Base-by-base conservation (phyloP, 139 green algal species). In the Haematococcus lacustris region DNA sequence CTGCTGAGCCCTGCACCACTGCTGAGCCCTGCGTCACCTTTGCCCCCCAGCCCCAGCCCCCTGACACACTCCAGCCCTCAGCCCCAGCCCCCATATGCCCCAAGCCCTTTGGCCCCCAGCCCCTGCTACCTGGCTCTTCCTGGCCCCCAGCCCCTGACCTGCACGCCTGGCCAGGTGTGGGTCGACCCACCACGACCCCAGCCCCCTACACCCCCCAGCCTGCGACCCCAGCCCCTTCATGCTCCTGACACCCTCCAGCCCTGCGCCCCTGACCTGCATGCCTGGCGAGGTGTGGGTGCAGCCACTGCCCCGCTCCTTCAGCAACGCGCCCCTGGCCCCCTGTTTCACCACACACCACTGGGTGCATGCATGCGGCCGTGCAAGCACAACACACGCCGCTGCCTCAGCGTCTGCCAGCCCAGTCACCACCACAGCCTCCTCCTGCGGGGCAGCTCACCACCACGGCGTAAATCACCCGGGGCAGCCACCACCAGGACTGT, bases 341-440 rank as follows among this genome's bases (percentile, higher is more conserved):
- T 83, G 74, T 87, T 98, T 98, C 51, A 98, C 82, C 13, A 95
- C 79, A 40, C 79, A 87, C 90, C 92, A 93, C 66, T 86, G 43
- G 0, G 90, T 92, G n/a, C 61, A 59, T 1, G 71, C 63, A 1
- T 63, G 73, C 0, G 82, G 78, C 2, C 85, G 79, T 0, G 76
- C 35, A 35, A 98, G 82, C 26, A 98, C 59, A 23, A 38, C 66
- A 1, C 65, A 2, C 1, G 84, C 92, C 6, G 89, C 86, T 34
- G 70, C 71, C 59, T 88, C 75, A 0, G 89, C 77, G 51, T 93
- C 87, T 2, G 4, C 17, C 39, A 79, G 34, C 0, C 90, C 91
- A 1, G 91, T 97, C 30, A 98, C 78, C 26, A 84, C 83, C 28
- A 75, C 64, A 0, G 88, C 91, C 71, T 96, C 91, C 43, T 96